These are phyloP conservation scores for Eucalyptus caleyi DNA, from an alignment of 345 rosid genomes.

Conservation along the genomic window DNA sequence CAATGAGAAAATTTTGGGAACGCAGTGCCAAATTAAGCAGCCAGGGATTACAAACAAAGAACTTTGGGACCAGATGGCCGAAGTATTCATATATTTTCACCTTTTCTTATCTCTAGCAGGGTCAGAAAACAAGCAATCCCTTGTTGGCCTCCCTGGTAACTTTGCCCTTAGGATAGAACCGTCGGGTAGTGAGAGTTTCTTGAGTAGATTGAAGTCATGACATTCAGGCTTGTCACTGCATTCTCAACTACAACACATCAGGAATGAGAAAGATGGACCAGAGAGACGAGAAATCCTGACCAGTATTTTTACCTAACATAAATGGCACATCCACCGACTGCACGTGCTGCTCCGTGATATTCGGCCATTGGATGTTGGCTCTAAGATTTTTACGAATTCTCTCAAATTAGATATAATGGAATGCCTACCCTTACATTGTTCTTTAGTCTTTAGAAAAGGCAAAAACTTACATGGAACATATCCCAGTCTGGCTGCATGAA, in stretches of 20 bases:
- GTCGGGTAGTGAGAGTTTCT: slow-evolving; percentile 7
- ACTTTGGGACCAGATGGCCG: not conserved
- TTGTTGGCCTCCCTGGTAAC: slow-evolving; percentile 10
- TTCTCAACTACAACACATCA: not conserved
- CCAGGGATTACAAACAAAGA: not conserved
- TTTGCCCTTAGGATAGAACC: slow-evolving; percentile 7
- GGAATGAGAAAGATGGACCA: not conserved
- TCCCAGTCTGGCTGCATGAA: slow-evolving; percentile 23
- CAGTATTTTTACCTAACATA: slow-evolving; percentile 15
- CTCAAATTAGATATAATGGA: not conserved
- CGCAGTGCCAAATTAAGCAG: not conserved
- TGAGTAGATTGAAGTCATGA: slow-evolving; percentile 14
- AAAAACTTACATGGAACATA: slow-evolving; percentile 4
- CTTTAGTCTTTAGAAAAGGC: not conserved
- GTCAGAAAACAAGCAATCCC: slow-evolving; percentile 1
- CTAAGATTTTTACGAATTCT: not conserved
- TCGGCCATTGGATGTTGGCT: slow-evolving; percentile 6
- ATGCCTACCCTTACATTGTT: not conserved
- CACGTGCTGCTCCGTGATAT: slow-evolving; percentile 17
- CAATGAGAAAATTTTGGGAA: no score
- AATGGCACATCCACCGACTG: slow-evolving; percentile 4
- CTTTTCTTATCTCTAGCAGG: not conserved
- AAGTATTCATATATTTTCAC: not conserved
- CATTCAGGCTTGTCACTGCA: slow-evolving; percentile 2
- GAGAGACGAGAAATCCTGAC: not conserved